Evolutionary conservation across 2,329 filamentous ascomycete species (phyloP), one percentile per base, ranked within the genome.

Genomic region (Pseudocercospora pini-densiflorae): DNA sequence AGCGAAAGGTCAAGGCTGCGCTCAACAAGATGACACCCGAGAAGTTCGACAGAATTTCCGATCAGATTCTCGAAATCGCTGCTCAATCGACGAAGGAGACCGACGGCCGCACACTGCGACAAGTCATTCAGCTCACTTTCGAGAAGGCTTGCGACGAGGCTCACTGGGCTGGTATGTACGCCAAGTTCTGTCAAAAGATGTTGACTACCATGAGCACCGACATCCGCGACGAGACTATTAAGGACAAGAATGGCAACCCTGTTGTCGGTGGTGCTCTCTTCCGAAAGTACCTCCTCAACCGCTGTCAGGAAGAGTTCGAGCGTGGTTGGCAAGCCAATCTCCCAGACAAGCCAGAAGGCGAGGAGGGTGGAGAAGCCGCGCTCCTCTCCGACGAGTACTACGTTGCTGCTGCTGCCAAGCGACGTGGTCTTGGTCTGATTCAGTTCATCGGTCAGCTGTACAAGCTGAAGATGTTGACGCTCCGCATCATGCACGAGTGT

Each of bases 21-120:
- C 85, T 99, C 75, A 99, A 99, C 89, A 99, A 99, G 90, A 98
- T 99, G 95, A 98, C 95, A 0, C 95, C 95, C 0, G 95, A 99
- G 83, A 99, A 98, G 78, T 99, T 99, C 75, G 94, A 97, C 78
- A 93, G 90, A 83, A 97, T 99, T 73, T 89, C 95, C 6, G 92
- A 94, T 69, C 93, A 97, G 79, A 97, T 99, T 69, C 87, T 99
- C 31, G 86, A 89, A 62, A 99, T 99, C 78, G 93, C 94, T 29
- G 91, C 89, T 23, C 95, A 99, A 79, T 98, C 94, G 62, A 97
- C 97, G 86, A 91, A 97, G 74, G 95, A 99, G 82, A 88, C 88
- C 23, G 95, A 99, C 75, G 95, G 95, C 53, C 92, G 94, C 65
- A 98, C 95, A 7, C 87, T 99, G 59, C 92, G 95, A 75, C 95